A percentile compares a stretch with the other conserved stretches of the same genome.
phyloP scores from a whole-genome alignment of 306 rosid species.

The Acacia melanoxylon region DNA sequence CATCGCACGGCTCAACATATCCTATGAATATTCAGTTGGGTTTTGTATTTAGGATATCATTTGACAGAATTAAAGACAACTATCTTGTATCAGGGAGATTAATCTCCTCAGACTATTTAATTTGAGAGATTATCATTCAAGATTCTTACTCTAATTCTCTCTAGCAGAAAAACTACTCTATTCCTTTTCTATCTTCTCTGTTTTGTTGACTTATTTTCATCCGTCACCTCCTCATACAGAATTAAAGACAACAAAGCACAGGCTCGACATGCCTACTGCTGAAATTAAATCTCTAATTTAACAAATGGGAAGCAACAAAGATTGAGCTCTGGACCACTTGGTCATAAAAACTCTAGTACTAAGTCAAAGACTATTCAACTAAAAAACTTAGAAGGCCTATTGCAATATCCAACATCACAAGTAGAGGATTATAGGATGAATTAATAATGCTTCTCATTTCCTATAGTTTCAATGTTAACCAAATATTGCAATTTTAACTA shows the following conservation, averaged over 20 bases:
- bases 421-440: slow-evolving; percentile 13
- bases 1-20: neutral
- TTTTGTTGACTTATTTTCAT: neutral
- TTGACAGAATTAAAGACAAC: no score
- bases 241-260: neutral
- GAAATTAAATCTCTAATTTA: neutral
- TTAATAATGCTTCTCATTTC: neutral
- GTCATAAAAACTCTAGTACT: no score
- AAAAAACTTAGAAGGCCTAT: neutral
- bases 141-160: neutral
- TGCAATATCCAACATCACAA: neutral
- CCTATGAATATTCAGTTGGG: neutral
- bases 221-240: neutral
- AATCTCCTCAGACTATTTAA: neutral
- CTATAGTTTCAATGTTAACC: slow-evolving; percentile 10
- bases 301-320: neutral
- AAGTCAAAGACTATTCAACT: neutral
- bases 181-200: neutral
- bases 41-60: neutral
- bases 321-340: neutral
- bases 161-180: neutral
- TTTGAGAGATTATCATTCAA: neutral
- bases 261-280: neutral
- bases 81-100: neutral
- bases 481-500: slow-evolving; percentile 16